A percentile compares a stretch with the other conserved stretches of the same genome.
phyloP scores from a whole-genome alignment of 352 stramenopile genomes.

The Plasmopara muralis region DNA sequence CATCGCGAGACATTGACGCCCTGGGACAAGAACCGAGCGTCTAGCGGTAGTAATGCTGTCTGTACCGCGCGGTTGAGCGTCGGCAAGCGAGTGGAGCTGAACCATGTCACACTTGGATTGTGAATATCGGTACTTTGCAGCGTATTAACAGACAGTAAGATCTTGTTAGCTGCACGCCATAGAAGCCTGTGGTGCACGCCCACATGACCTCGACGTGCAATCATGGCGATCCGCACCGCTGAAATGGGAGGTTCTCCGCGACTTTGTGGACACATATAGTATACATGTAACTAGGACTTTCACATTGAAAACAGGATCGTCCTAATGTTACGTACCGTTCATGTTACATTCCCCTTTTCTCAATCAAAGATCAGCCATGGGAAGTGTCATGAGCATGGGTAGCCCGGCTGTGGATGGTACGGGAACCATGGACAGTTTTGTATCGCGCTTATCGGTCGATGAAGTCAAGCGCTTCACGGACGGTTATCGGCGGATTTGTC shows the following conservation, averaged over 20 bases:
- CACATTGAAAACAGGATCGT: not conserved
- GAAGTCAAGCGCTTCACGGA: constrained; percentile 70
- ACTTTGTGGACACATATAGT: not conserved
- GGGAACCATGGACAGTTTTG: constrained; percentile 30
- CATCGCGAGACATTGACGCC: constrained; percentile 8
- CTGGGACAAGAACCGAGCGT: constrained; percentile 21
- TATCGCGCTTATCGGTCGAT: constrained; percentile 43
- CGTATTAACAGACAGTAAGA: constrained; percentile 5
- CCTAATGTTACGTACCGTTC: constrained; percentile 1
- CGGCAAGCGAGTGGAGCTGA: not conserved
- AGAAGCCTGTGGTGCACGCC: constrained; percentile 8
- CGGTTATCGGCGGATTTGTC: constrained; percentile 65
- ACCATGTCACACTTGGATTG: not conserved
- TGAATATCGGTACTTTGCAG: not conserved
- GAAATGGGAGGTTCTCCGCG: constrained; percentile 23
- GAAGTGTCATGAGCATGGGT: constrained; percentile 63
- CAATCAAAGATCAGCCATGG: constrained; percentile 40
- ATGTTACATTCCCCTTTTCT: constrained; percentile 9
- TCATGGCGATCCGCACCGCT: constrained; percentile 10
- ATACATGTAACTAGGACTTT: not conserved
- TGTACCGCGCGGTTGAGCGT: not conserved
- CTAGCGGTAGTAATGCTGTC: constrained; percentile 2
- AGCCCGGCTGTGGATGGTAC: constrained; percentile 16
- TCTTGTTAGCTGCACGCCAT: constrained; percentile 8
- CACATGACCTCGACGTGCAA: constrained; percentile 14